Base-by-base conservation (phyloP, 2,329 filamentous ascomycete species). In the Cladosporium sp. region DNA sequence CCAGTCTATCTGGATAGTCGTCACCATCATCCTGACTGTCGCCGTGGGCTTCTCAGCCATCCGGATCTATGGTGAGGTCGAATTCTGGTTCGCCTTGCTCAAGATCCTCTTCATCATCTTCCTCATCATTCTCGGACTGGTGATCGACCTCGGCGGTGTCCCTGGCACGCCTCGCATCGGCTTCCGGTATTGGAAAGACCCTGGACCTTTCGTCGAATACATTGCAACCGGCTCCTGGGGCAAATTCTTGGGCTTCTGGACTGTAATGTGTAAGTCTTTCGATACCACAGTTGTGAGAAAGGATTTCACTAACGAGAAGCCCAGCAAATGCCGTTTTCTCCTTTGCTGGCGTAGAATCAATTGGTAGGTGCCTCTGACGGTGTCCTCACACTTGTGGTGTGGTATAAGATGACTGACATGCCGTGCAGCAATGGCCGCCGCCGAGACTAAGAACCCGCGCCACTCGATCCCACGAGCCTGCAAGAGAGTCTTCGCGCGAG, bases 71-170 rank as follows among this genome's bases (percentile, higher is more conserved):
- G 76, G 76, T 60, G 75, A 79, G 64, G 73, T 79, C 51, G 76
- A 79, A 55, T 79, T 79, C 66, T 78, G 74, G 74, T 73, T 79
- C 6, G 75, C 74, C 52, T 71, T 69, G 5, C 68, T 78, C 64
- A 79, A 79, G 61, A 75, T 79, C 59, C 43, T 76, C 7, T 72
- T 75, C 38, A 76, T 79, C 60, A 71, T 77, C 39, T 76, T 75
- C 50, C 60, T 78, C 30, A 78, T 78, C 47, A 55, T 78, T 14
- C 68, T 78, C 3, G 76, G 74, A 1, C 72, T 79, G 43, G 65
- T 78, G 17, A 71, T 79, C 34, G 72, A 73, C 2, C 73, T 78
- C 5, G 77, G 77, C 28, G 77, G 72, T 20, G 75, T 74, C 7
- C 75, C 76, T 9, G 68, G 67, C 52, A 65, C 69, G 38, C 67